phyloP scores from a whole-genome alignment of 305 asterid species.

The Solanum aculeatissimum region DNA sequence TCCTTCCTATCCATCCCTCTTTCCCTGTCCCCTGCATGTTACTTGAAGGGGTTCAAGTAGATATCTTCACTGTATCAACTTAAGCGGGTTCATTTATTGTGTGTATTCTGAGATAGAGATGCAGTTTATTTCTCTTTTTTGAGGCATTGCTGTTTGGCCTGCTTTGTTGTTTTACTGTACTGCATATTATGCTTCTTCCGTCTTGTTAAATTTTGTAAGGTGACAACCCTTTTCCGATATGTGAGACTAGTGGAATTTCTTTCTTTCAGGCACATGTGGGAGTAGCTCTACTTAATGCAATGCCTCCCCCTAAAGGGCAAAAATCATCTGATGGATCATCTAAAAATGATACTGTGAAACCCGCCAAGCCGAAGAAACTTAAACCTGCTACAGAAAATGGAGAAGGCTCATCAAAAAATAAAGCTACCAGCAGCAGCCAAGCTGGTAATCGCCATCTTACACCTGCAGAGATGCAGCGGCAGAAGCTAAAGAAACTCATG shows the following conservation, averaged over 20 bases:
- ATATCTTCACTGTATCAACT: background rate
- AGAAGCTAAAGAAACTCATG: constrained; percentile 86
- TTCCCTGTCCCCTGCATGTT: background rate
- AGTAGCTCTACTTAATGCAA: constrained; percentile 87
- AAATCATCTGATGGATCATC: constrained; percentile 52
- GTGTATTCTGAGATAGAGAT: background rate
- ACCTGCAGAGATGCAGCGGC: constrained; percentile 75
- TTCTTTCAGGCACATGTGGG: constrained; percentile 80
- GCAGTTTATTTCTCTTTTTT: background rate
- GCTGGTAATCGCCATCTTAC: constrained; percentile 60
- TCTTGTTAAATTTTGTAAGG: background rate
- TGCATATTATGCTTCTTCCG: background rate
- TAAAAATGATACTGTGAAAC: constrained; percentile 44
- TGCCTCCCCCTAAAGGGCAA: constrained; percentile 43
- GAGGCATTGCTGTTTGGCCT: background rate
- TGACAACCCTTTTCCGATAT: background rate
- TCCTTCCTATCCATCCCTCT: background rate
- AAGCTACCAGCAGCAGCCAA: constrained; percentile 48
- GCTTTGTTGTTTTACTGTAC: background rate
- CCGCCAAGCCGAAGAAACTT: constrained; percentile 51
- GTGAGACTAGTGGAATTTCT: background rate
- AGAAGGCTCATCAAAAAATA: constrained; percentile 32
- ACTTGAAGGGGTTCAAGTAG: background rate
- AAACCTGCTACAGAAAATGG: constrained; percentile 34
- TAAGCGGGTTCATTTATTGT: background rate